Evolutionary conservation across 2,329 filamentous ascomycete genomes (phyloP), one percentile per base, ranked within the genome.

Genomic region (Chaetothyriales sp.): DNA sequence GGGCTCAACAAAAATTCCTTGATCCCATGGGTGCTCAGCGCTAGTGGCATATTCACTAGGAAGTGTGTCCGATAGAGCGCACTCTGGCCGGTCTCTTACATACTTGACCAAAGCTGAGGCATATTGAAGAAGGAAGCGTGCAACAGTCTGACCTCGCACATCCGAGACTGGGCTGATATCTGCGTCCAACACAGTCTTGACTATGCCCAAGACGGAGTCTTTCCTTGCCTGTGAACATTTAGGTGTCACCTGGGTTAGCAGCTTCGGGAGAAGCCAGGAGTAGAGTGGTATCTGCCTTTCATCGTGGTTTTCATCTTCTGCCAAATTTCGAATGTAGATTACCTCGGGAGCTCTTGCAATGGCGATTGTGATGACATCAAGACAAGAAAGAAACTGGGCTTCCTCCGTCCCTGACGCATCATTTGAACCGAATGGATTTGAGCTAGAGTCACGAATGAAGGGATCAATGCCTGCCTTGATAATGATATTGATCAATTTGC

Each of bases 401-500:
- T 66, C 60, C 26, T 63, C 55, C 49, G 66, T 67, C 48, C 58
- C 57, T 66, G 25, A 76, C 66, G 51, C 77, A 68, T 32, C 73
- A 71, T 48, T 66, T 68, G 56, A 79, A 70, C 52, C 79, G 63
- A 88, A 84, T 2, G 79, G 80, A 59, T 88, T 79, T 59, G 87
- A 78, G 62, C 78, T 74, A 56, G 75, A 74, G 46, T 85, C 73
- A 44, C 74, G 48, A n/a, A 58, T 49, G 18, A 49, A 50, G 2
- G 53, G 75, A 58, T 88, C 84, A 10, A 95, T 72, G 19, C 87
- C 84, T 52, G 86, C 84, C 62, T 85, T 53, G 28, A 58, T 82
- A 59, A 92, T 84, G 55, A 95, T 84, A 62, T 85, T 88, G 49
- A 95, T 81, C 47, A 95, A 76, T 67, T 88, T 84, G 60, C 88